Evolutionary conservation across 257 asterid genomes (phyloP), one percentile per base, ranked within the genome.

Genomic region (Scutellaria baicalensis): DNA sequence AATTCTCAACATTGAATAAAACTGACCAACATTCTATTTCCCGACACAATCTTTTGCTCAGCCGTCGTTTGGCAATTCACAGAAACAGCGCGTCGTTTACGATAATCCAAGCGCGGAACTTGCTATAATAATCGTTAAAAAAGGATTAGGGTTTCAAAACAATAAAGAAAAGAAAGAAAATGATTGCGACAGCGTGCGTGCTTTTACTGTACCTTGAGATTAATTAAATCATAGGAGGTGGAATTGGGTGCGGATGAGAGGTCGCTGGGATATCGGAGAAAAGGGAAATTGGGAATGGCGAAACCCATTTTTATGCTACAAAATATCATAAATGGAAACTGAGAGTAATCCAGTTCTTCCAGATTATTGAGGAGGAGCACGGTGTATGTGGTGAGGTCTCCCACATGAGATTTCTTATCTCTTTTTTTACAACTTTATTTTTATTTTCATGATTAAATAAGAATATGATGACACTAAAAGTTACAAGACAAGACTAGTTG

Each of bases 1-100:
- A 12, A 18, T 12, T 36, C 16, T 38, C 38, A 68, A 31, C 68
- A 69, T 54, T 31, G 48, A 8, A 35, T 8, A 55, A n/a, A 51
- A 71, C 93, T 49, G 12, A 94, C 99, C 92, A 91, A 82, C 97
- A 91, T 88, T 85, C 89, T 86, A 17, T 85, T 83, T 38, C 89
- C 90, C 17, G 93, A 72, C 64, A 81, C 70, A 20, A 81, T 67
- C 27, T 21, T 79, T 42, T 71, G 79, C 72, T 87, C 95, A 68
- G 88, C 38, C 69, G 88, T 78, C 35, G 85, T 52, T 58, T 76
- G 74, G 73, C 92, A 83, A 56, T 72, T 83, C 71, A 82, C 66
- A 8, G 81, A 38, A n/a, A 52, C 52, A 75, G 59, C 74, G 77
- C 85, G 84, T 49, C 81, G 70, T 64, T 73, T 78, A 12, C 81